Evolutionary conservation across 2,329 filamentous ascomycete species (phyloP).

Genomic region (Blastomyces parvus): DNA sequence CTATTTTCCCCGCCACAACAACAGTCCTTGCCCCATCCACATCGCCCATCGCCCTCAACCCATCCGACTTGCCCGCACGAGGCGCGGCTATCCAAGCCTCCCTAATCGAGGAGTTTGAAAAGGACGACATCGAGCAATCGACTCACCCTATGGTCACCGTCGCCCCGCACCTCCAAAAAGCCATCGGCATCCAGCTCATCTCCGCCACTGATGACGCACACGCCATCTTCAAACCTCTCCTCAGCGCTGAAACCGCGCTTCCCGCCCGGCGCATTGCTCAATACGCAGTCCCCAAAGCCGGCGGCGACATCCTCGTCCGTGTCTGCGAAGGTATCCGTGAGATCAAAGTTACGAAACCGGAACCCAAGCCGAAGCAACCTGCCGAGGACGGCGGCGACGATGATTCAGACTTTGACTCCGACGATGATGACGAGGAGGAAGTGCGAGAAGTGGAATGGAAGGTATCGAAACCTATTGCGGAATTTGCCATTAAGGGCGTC

Average conservation of each 20-base stretch:
- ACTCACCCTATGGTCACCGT: constrained; percentile 92
- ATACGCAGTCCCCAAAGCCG: constrained; percentile 64
- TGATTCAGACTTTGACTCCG: constrained; percentile 54
- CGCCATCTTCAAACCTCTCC: constrained; percentile 68
- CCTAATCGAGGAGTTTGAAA: constrained; percentile 88
- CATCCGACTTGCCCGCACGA: constrained; percentile 76
- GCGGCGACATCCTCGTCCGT: constrained; percentile 80
- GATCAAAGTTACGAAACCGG: constrained; percentile 87
- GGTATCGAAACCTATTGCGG: constrained; percentile 69
- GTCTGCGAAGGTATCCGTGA: constrained; percentile 80
- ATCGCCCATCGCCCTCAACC: constrained; percentile 70
- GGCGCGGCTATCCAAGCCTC: constrained; percentile 94
- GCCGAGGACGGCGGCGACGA: constrained; percentile 50
- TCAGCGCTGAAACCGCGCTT: constrained; percentile 78
- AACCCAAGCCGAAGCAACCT: constrained; percentile 53
- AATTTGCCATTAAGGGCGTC: constrained; percentile 71
- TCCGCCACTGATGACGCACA: constrained; percentile 36
- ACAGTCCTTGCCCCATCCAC: constrained; percentile 75
- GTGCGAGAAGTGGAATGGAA: constrained; percentile 87
- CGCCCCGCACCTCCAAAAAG: constrained; percentile 78
- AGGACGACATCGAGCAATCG: constrained; percentile 87
- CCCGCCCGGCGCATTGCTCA: constrained; percentile 78
- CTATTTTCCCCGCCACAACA: constrained; percentile 73
- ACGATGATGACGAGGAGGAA: constrained; percentile 66
- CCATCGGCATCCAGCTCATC: constrained; percentile 73